Conservation (phyloP, 306 rosid species). For the Pterocarpus macrocarpus region DNA sequence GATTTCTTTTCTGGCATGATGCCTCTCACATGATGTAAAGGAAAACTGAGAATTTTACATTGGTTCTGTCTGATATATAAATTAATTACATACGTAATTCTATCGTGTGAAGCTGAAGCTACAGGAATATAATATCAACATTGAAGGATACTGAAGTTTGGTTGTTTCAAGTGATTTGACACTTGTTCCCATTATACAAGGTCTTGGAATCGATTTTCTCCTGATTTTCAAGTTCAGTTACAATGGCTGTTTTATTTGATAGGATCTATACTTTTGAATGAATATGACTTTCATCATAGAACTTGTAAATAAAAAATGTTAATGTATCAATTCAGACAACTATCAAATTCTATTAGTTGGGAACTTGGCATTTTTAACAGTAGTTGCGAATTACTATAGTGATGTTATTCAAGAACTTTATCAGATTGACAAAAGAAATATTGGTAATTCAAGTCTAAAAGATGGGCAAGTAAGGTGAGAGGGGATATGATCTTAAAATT, state of each 20-base stretch:
- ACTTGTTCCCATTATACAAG: too few species aligned
- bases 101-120: slow-evolving; percentile 14
- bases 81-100: not conserved
- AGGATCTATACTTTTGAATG: not conserved
- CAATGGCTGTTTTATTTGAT: not conserved
- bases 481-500: slow-evolving; percentile 2
- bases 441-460: slow-evolving; percentile 22
- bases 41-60: slow-evolving; percentile 15
- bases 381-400: slow-evolving; percentile 39
- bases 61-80: not conserved
- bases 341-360: slow-evolving; percentile 14
- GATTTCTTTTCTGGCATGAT: not conserved
- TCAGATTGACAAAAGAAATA: slow-evolving; percentile 29
- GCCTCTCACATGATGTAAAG: not conserved
- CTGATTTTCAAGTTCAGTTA: not conserved
- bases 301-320: slow-evolving; percentile 2
- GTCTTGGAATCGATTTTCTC: not conserved
- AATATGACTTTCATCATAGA: not conserved
- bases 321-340: slow-evolving; percentile 5
- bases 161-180: too few species aligned
- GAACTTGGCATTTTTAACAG: slow-evolving; percentile 19
- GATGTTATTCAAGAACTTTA: slow-evolving; percentile 24
- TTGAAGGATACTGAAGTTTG: slow-evolving; percentile 2
- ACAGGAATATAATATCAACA: not conserved
- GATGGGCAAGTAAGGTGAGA: slow-evolving; percentile 7